Conservation (phyloP, 2,329 filamentous ascomycete genomes). For the Volutella citrinella region DNA sequence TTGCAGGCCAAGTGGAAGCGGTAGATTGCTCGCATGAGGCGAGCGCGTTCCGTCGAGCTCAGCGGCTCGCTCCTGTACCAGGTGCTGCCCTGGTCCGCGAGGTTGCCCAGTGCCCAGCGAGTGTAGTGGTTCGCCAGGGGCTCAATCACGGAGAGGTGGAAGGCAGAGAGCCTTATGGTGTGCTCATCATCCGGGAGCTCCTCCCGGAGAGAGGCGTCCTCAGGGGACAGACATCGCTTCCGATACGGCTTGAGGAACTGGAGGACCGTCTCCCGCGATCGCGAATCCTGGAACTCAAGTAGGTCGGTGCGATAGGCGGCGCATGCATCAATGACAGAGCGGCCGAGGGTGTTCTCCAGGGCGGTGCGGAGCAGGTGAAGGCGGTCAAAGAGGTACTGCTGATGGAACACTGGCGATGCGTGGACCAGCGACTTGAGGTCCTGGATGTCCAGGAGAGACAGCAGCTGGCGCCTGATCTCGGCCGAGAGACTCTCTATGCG, state of each 20-base stretch:
- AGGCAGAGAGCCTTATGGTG: no score
- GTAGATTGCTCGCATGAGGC: conserved; percentile 9
- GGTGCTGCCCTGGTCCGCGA: no score
- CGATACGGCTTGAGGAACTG: conserved; percentile 2
- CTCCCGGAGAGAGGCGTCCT: no score
- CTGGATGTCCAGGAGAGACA: conserved; percentile 5
- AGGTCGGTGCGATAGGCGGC: conserved; percentile 6
- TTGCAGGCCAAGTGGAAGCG: conserved; percentile 13
- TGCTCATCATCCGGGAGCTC: no score
- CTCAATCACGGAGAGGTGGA: no score
- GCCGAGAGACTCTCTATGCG: conserved; percentile 5
- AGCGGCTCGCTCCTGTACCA: not conserved
- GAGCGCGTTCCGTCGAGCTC: conserved; percentile 5
- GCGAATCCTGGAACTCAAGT: not conserved
- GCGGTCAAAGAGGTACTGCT: conserved; percentile 8
- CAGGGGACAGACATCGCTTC: no score
- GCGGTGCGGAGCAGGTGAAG: conserved; percentile 5
- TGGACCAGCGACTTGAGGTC: conserved; percentile 7
- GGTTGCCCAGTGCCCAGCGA: not conserved
- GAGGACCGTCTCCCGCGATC: conserved; percentile 1
- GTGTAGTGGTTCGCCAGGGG: no score
- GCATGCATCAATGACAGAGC: conserved; percentile 4
- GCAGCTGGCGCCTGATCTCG: conserved; percentile 7
- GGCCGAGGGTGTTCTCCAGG: conserved; percentile 6
- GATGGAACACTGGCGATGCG: conserved; percentile 9